A percentile compares a stretch with the other conserved stretches of the same genome.
Evolutionary conservation across 2,329 filamentous ascomycete genomes (phyloP).

Genomic region (Colletotrichum tamarilloi): DNA sequence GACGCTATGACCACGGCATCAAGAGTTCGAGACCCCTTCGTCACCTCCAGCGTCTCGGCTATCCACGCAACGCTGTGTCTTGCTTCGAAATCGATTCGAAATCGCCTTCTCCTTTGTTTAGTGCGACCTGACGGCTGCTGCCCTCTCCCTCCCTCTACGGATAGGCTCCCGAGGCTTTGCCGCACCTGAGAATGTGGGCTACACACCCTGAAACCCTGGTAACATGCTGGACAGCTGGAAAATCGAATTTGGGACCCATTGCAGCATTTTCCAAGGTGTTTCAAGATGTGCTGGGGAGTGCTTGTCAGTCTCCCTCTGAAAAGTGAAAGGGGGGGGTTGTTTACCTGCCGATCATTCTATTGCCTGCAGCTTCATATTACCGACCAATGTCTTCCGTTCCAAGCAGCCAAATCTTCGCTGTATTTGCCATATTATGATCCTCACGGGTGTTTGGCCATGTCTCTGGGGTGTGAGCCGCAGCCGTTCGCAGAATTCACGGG

Average conservation of each 20-base stretch:
- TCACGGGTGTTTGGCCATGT: slow-evolving; percentile 5
- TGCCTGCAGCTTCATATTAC: slow-evolving; percentile 1
- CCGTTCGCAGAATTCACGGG: neutral
- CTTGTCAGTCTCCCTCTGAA: slow-evolving; percentile 1
- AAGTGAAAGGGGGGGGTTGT: neutral
- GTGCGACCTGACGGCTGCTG: neutral
- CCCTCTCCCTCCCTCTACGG: neutral
- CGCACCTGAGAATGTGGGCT: slow-evolving; percentile 31
- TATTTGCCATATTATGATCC: slow-evolving; percentile 22
- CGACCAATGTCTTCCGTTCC: slow-evolving; percentile 21
- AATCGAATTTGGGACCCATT: slow-evolving; percentile 14
- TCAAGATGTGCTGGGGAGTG: slow-evolving; percentile 6
- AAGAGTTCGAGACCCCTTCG: neutral
- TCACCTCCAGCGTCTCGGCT: slow-evolving; percentile 3
- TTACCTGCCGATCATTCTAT: slow-evolving; percentile 21
- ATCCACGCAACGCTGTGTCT: slow-evolving; percentile 3
- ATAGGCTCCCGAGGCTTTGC: slow-evolving; percentile 1
- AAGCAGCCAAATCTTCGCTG: neutral
- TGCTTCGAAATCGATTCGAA: slow-evolving; percentile 13
- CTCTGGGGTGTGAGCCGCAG: neutral
- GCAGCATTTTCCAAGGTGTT: slow-evolving; percentile 20
- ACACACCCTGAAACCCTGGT: slow-evolving; percentile 17
- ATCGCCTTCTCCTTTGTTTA: slow-evolving; percentile 2
- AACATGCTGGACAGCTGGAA: slow-evolving; percentile 1
- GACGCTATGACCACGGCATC: neutral